Conservation (phyloP, 1,139 yeast genomes). For the Blastobotrys petasosporus region DNA sequence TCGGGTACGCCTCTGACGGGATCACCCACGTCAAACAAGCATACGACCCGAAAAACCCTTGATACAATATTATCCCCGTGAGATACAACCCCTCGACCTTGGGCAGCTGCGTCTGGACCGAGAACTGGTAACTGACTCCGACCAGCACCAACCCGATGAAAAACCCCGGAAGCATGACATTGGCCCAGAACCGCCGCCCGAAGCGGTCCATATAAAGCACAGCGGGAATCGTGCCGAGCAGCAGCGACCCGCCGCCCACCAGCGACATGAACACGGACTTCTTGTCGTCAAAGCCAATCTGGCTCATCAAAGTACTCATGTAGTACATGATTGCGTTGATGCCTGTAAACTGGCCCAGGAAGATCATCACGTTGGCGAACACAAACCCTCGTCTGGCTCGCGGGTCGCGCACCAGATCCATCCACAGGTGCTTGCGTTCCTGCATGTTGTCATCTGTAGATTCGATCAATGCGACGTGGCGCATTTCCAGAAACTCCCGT, state of each 20-base stretch:
- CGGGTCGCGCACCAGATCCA: conserved; percentile 47
- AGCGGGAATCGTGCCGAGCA: conserved; percentile 58
- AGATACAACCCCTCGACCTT: conserved; percentile 51
- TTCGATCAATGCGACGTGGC: conserved; percentile 36
- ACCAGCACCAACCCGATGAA: conserved; percentile 51
- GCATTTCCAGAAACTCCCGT: conserved; percentile 48
- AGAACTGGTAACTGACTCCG: conserved; percentile 48
- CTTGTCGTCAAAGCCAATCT: conserved; percentile 44
- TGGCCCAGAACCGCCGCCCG: conserved; percentile 44
- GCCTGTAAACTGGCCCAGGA: conserved; percentile 44
- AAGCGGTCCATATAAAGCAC: conserved; percentile 53
- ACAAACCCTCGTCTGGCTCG: conserved; percentile 54
- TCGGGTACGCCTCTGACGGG: conserved; percentile 52
- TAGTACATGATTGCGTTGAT: conserved; percentile 32
- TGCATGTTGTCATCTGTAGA: conserved; percentile 33
- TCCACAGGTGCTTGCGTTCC: conserved; percentile 34
- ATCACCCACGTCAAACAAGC: conserved; percentile 62
- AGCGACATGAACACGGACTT: conserved; percentile 25
- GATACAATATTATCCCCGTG: conserved; percentile 53
- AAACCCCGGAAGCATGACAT: conserved; percentile 45
- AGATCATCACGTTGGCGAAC: conserved; percentile 51
- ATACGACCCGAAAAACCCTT: conserved; percentile 57
- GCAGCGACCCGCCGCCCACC: conserved; percentile 57
- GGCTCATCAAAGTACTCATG: conserved; percentile 60
- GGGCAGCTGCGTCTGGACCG: conserved; percentile 33